Conservation (phyloP, 2,329 filamentous ascomycete species). For the Beauveria asiatica region DNA sequence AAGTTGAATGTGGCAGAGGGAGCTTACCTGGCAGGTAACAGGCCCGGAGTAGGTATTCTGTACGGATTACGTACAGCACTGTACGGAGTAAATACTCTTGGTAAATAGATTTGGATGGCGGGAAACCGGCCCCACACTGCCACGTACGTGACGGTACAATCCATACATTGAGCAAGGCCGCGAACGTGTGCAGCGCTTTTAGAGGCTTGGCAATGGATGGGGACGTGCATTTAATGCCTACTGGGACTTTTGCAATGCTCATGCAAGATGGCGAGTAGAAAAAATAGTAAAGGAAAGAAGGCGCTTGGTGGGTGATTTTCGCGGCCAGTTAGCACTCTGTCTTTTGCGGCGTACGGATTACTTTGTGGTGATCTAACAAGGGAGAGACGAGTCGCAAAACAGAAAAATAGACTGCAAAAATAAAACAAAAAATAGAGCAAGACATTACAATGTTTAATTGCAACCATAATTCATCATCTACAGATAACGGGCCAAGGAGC, state of each 20-base stretch:
- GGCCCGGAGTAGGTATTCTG: background rate
- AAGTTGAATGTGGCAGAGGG: no score
- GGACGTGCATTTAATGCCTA: background rate
- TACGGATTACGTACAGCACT: no score
- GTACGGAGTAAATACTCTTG: no score
- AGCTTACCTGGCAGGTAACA: background rate
- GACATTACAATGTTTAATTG: background rate
- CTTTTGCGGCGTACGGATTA: no score
- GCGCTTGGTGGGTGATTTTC: no score
- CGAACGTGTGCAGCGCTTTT: background rate
- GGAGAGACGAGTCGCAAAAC: background rate
- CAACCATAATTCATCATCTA: background rate
- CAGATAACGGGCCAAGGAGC: background rate
- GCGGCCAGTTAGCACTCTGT: no score
- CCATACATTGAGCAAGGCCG: background rate
- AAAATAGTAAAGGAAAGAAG: no score
- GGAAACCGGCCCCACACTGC: background rate
- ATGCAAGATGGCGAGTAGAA: background rate
- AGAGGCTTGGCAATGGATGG: conserved; percentile 1
- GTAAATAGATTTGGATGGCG: background rate
- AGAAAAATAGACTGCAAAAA: background rate
- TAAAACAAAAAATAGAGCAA: background rate
- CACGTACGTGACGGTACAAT: background rate
- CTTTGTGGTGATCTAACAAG: no score
- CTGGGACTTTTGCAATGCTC: background rate